Evolutionary conservation across 352 stramenopile species (phyloP).

Genomic region (Blastocystis sp.): DNA sequence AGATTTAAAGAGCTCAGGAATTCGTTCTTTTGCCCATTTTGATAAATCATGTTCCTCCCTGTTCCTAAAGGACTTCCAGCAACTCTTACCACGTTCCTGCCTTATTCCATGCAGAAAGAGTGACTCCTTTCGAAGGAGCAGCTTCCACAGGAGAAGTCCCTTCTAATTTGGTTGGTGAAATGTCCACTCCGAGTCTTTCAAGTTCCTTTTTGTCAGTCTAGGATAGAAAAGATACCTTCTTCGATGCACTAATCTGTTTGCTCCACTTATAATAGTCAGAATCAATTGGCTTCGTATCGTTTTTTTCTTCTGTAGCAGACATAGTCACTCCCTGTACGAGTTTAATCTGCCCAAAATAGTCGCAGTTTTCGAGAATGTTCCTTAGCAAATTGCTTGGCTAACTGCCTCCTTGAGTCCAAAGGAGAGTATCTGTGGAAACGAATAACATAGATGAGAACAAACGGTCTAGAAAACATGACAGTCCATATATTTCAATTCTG

Average conservation of each 20-base stretch:
- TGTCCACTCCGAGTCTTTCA: slow-evolving; percentile 32
- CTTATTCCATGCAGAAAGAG: slow-evolving; percentile 50
- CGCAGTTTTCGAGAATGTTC: slow-evolving; percentile 13
- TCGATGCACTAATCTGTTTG: slow-evolving; percentile 50
- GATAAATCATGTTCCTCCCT: slow-evolving; percentile 50
- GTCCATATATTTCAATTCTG: too few species aligned
- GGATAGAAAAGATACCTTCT: slow-evolving; percentile 3
- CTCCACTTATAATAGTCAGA: slow-evolving; percentile 59
- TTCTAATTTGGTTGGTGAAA: slow-evolving; percentile 38
- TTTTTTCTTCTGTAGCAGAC: slow-evolving; percentile 26
- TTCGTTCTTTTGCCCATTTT: slow-evolving; percentile 46
- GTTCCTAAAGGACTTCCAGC: background rate
- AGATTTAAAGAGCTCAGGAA: slow-evolving; percentile 50
- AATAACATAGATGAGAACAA: too few species aligned
- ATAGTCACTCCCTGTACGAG: background rate
- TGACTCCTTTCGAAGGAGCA: background rate
- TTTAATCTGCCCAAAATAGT: background rate
- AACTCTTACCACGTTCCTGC: slow-evolving; percentile 42
- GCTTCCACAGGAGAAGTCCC: background rate
- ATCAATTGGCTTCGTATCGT: slow-evolving; percentile 34
- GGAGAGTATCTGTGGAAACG: too few species aligned
- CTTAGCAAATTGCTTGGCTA: background rate
- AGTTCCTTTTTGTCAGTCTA: background rate
- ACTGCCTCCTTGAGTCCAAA: too few species aligned
- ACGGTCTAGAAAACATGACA: too few species aligned